Evolutionary conservation across 768 basidiomycete species (phyloP), one percentile per base, ranked within the genome.

Genomic region (Myochromella boudieri): DNA sequence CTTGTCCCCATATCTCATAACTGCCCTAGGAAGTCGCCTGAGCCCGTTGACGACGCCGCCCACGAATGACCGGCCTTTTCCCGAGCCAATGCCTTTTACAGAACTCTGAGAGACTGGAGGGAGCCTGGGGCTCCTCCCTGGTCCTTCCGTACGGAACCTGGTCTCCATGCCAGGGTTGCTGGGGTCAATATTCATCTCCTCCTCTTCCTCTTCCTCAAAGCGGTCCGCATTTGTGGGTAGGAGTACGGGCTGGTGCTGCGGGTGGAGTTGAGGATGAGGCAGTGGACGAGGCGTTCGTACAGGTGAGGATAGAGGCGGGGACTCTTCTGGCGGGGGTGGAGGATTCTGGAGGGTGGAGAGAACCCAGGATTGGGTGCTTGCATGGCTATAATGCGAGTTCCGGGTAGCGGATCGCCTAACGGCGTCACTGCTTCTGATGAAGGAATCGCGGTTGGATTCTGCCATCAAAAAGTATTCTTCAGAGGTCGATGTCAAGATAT

Each of bases 301-400:
- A 26, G 64, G 62, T 25, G 60, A 49, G 27, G 60, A 34, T 34
- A 49, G 9, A 36, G 44, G 42, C 10, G 43, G 46, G 5, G 48
- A 24, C 22, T 53, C 49, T 20, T 55, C 53, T 44, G 59, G 66
- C 20, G 62, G 63, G 12, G 58, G 65, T 21, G 65, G 66, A 15
- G 57, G 63, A 46, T 66, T 57, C 32, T 63, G 60, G 36, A 67
- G 68, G 49, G 57, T 66, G 9, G 62, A 61, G n/a, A 65, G 49
- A 1, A 69, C 63, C 71, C 71, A 73, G 15, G 71, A 71, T 29
- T 59, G 60, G 6, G 69, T 69, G 52, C 67, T 70, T 24, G 46
- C 45, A 45, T 55, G 55, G 24, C 52, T 60, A 25, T 61, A 51
- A 36, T 56, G 51, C 0, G 55, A 57, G 17, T 54, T 54, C n/a